A percentile compares a stretch with the other conserved stretches of the same genome.
Conservation (phyloP, 1,284 basidiomycete genomes). For the Coriolopsis trogii region DNA sequence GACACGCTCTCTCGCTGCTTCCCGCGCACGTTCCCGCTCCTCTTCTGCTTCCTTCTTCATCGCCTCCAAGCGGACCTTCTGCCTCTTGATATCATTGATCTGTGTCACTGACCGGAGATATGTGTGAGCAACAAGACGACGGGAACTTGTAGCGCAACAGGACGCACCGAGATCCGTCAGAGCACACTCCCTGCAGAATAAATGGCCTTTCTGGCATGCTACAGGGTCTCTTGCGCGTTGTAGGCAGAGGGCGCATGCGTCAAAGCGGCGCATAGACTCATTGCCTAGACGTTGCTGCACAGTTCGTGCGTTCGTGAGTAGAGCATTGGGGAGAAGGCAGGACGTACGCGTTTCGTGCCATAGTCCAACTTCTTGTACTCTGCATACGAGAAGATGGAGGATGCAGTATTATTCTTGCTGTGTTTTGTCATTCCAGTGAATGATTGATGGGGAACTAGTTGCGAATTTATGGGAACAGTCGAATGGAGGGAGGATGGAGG, state of each 20-base stretch:
- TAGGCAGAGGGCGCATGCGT: constrained; percentile 85
- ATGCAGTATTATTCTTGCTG: constrained; percentile 88
- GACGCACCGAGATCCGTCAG: constrained; percentile 73
- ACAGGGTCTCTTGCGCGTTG: constrained; percentile 80
- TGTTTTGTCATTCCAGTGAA: constrained; percentile 72
- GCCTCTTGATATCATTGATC: constrained; percentile 86
- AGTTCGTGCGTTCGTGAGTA: constrained; percentile 20
- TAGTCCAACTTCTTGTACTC: constrained; percentile 84
- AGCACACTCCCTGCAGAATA: constrained; percentile 91
- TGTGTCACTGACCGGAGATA: constrained; percentile 64
- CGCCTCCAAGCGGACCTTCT: constrained; percentile 75
- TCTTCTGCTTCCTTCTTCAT: constrained; percentile 77
- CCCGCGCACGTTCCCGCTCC: constrained; percentile 65
- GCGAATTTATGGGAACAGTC: too few relatives aligned
- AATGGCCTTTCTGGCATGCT: constrained; percentile 81
- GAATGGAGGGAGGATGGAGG: too few relatives aligned
- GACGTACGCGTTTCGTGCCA: constrained; percentile 72
- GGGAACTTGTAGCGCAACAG: background rate
- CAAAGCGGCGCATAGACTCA: constrained; percentile 88
- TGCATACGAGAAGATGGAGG: constrained; percentile 84
- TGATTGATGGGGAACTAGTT: too few relatives aligned
- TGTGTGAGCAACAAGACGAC: background rate
- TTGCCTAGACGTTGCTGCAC: constrained; percentile 81
- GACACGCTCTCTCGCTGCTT: constrained; percentile 83
- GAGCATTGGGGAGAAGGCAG: background rate